Conservation (phyloP, 1,139 yeast species). For the Geotrichum europaeum region DNA sequence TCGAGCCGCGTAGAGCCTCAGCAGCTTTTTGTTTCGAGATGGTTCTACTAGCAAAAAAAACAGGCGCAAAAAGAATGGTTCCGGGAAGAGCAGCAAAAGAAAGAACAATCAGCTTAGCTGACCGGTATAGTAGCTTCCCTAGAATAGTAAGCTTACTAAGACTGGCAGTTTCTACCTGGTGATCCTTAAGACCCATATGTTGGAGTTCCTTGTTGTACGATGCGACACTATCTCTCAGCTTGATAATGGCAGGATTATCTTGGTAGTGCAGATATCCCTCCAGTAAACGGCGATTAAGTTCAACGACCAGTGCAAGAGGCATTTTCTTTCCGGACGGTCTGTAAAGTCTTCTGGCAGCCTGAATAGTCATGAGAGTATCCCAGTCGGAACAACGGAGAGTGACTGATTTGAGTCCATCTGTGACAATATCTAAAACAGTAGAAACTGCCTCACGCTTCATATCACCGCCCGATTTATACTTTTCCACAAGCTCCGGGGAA, state of each 20-base stretch:
- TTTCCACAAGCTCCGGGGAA: slow-evolving; percentile 53
- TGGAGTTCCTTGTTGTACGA: slow-evolving; percentile 62
- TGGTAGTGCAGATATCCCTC: slow-evolving; percentile 70
- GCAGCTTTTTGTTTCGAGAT: slow-evolving; percentile 68
- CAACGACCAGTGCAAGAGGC: slow-evolving; percentile 79
- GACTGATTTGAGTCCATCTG: slow-evolving; percentile 75
- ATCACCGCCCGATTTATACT: slow-evolving; percentile 53
- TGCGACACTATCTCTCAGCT: slow-evolving; percentile 55
- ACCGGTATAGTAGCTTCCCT: slow-evolving; percentile 48
- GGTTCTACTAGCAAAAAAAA: slow-evolving; percentile 67
- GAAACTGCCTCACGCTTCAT: slow-evolving; percentile 64
- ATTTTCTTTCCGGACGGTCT: slow-evolving; percentile 66
- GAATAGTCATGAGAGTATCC: slow-evolving; percentile 86
- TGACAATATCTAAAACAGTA: slow-evolving; percentile 60
- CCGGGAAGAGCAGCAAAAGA: slow-evolving; percentile 76
- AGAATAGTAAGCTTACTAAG: slow-evolving; percentile 44
- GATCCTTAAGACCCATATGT: slow-evolving; percentile 77
- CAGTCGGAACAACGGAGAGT: slow-evolving; percentile 90
- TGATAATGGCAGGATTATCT: slow-evolving; percentile 62
- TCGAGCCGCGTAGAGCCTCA: slow-evolving; percentile 78
- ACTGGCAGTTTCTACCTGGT: slow-evolving; percentile 69
- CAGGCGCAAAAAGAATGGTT: slow-evolving; percentile 74
- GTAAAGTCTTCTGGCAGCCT: slow-evolving; percentile 86
- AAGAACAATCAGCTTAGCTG: slow-evolving; percentile 49
- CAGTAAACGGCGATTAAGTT: slow-evolving; percentile 80